Evolutionary conservation across 306 rosid species (phyloP).

Genomic region (Oxytropis ochrocephala): DNA sequence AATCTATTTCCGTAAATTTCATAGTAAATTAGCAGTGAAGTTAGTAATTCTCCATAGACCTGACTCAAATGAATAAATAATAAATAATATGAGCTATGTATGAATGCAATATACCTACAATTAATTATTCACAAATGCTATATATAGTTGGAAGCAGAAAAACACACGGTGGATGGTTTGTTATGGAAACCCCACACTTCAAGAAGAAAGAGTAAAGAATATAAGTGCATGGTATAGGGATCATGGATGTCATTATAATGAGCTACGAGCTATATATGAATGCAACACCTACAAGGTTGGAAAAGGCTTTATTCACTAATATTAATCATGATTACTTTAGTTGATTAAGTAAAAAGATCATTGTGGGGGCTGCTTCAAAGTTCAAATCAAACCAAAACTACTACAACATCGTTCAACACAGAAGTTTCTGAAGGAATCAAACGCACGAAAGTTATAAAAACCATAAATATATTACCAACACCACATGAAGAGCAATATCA

Average conservation of each 20-base stretch:
- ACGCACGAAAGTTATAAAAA: neutral
- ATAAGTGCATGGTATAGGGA: neutral
- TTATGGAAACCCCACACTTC: neutral
- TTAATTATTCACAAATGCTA: neutral
- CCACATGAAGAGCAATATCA: slow-evolving; percentile 32
- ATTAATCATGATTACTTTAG: slow-evolving; percentile 25
- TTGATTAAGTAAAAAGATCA: slow-evolving; percentile 20
- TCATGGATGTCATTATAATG: slow-evolving; percentile 24
- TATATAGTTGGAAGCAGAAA: neutral
- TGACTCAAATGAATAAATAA: too few relatives aligned
- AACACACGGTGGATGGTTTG: neutral
- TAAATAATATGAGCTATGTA: too few relatives aligned
- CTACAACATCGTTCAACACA: slow-evolving; percentile 8
- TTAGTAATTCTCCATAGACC: too few relatives aligned
- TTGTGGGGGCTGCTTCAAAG: slow-evolving; percentile 14
- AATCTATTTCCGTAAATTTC: too few relatives aligned
- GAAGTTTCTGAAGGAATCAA: slow-evolving; percentile 7
- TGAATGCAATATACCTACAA: too few relatives aligned
- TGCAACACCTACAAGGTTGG: slow-evolving; percentile 27
- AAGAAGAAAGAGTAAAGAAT: slow-evolving; percentile 3
- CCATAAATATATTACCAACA: slow-evolving; percentile 3
- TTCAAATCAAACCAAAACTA: slow-evolving; percentile 6
- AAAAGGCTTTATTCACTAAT: slow-evolving; percentile 18
- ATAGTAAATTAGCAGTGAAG: too few relatives aligned
- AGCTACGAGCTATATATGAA: slow-evolving; percentile 25